These are phyloP conservation scores for Haplosporangium sp. DNA, from an alignment of 371 early-diverging fungal species.

Conservation along the genomic window DNA sequence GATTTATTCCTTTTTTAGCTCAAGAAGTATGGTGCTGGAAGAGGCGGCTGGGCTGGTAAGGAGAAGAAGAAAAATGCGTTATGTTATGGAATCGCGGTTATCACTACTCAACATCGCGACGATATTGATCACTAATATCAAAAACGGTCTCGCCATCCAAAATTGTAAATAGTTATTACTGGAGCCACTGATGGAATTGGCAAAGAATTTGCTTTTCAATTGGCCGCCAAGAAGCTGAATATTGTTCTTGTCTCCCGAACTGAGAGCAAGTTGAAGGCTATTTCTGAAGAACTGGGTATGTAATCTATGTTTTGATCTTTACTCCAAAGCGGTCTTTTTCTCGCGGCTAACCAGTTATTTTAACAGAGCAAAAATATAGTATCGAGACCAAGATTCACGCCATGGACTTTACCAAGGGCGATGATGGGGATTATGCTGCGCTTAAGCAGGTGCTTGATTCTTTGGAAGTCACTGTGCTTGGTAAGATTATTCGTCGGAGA, in stretches of 20 bases:
- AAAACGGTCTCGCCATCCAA: background rate
- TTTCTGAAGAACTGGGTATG: constrained; percentile 80
- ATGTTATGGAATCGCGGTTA: background rate
- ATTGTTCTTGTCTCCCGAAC: constrained; percentile 92
- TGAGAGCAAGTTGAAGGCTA: constrained; percentile 82
- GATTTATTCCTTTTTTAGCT: background rate
- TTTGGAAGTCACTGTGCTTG: constrained; percentile 78
- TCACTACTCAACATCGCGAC: background rate
- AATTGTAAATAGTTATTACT: constrained; percentile 81
- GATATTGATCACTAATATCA: background rate
- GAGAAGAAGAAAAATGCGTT: constrained; percentile 6
- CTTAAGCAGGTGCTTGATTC: constrained; percentile 69
- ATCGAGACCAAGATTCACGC: constrained; percentile 81
- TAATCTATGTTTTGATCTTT: background rate
- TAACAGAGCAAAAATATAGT: constrained; percentile 60
- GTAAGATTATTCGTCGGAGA: constrained; percentile 53
- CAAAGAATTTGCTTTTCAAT: constrained; percentile 91
- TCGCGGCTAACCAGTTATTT: background rate
- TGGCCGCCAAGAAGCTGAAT: constrained; percentile 90
- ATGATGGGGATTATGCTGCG: constrained; percentile 72
- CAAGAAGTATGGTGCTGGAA: constrained; percentile 84
- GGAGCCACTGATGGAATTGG: constrained; percentile 99
- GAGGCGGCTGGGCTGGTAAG: constrained; percentile 89
- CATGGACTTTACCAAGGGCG: constrained; percentile 86
- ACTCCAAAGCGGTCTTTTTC: background rate